These are phyloP conservation scores for Fraxinus sp. DNA, from an alignment of 305 asterid species.

Conservation along the genomic window DNA sequence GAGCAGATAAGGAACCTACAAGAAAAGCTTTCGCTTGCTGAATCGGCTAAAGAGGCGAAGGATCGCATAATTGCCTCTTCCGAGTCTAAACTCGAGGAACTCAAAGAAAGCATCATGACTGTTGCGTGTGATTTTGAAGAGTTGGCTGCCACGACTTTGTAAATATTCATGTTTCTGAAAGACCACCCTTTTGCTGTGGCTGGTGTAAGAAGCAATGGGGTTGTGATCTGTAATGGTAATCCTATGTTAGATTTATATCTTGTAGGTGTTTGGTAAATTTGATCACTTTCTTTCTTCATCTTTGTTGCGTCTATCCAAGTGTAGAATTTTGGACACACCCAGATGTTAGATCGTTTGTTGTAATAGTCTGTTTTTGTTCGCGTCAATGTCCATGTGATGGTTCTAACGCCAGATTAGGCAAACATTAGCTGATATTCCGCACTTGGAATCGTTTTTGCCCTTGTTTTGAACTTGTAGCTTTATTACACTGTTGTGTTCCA, in stretches of 20 bases:
- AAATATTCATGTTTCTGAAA: background rate
- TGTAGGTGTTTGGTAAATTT: background rate
- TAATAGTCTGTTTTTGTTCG: background rate
- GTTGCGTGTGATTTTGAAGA: constrained; percentile 28
- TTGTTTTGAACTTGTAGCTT: background rate
- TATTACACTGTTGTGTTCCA: background rate
- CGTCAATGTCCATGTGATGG: background rate
- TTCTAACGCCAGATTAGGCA: background rate
- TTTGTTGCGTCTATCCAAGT: background rate
- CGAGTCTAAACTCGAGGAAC: background rate
- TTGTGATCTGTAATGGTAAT: background rate
- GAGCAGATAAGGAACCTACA: constrained; percentile 46
- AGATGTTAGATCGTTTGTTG: background rate
- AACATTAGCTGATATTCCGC: background rate
- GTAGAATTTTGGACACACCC: background rate
- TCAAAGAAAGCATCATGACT: constrained; percentile 16
- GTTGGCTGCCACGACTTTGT: constrained; percentile 14
- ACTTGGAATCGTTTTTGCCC: background rate
- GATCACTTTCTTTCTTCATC: background rate
- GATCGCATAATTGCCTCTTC: constrained; percentile 34
- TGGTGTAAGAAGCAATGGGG: background rate
- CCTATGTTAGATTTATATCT: background rate
- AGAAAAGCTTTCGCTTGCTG: constrained; percentile 36
- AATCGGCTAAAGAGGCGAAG: constrained; percentile 33
- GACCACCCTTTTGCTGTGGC: background rate